Base-by-base conservation (phyloP, 2,329 filamentous ascomycete species). In the Aspergillus arachidicola region DNA sequence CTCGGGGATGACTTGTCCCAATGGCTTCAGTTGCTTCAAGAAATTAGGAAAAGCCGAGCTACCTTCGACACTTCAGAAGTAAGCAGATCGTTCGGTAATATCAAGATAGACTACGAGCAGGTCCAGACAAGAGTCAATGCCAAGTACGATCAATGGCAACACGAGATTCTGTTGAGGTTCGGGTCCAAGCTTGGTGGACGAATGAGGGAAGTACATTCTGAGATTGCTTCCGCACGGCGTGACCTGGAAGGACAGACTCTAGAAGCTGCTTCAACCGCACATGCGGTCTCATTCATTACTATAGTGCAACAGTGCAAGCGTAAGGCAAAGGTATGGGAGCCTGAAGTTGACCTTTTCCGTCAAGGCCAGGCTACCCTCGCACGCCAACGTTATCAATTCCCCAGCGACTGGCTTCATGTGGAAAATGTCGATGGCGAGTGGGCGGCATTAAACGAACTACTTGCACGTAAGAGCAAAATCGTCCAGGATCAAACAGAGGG, bases 121-220 rank as follows among this genome's bases (percentile, higher is more conserved):
- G 95, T 99, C 0, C 96, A 99, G 79, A 93, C 94, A 62, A 97
- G 97, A 79, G 95, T 99, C 77, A 99, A 98, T 73, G 93, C 93
- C 71, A 99, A 98, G 78, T 99, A 99, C 75, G 96, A 99, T 75
- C 94, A 98, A 77, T 99, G 96, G 95, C 95, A 99, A 78, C 93
- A 97, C 72, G 95, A 99, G 69, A 96, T 99, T 60, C 84, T 98
- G 43, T 87, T 91, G 70, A 97, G 97, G 76, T 99, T 99, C 78
- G 95, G 93, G 43, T 86, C 87, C 61, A 92, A 95, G 61, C 89
- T 99, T 53, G 93, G 94, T 54, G 91, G 88, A 66, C 91, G 94
- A 57, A 96, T 98, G 89, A 87, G 93, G 56, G 95, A 99, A 73
- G 90, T 97, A 4, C 93, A 95, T 71, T 89, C 91, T 14, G 94